Evolutionary conservation across 306 rosid genomes (phyloP).

Genomic region (Quercus parvula): DNA sequence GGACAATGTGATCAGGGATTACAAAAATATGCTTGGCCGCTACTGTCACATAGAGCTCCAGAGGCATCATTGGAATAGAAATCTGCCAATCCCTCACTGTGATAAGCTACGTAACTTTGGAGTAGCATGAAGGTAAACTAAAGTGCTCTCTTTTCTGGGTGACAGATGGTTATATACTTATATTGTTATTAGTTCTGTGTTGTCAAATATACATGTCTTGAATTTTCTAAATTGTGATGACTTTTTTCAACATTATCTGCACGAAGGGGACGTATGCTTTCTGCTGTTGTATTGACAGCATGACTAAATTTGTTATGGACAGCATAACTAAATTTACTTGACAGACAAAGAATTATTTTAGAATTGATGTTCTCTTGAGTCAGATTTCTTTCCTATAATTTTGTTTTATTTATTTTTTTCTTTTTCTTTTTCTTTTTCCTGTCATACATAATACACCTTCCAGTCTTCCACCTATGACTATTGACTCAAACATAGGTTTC

Average conservation of each 20-base stretch:
- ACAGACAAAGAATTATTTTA: not conserved
- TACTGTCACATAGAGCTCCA: slow-evolving; percentile 83
- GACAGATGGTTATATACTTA: not conserved
- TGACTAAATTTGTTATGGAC: not conserved
- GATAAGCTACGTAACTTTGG: slow-evolving; percentile 56
- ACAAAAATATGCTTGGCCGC: slow-evolving; percentile 62
- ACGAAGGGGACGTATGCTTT: not conserved
- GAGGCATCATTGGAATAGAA: slow-evolving; percentile 79
- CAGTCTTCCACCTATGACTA: not conserved
- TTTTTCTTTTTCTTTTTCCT: not conserved
- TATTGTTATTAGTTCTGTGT: not conserved
- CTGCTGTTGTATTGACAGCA: not conserved
- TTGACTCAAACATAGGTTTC: not conserved
- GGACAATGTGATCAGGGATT: slow-evolving; percentile 60
- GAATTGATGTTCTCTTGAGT: not conserved
- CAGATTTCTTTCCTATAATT: not conserved
- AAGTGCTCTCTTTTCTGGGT: not conserved
- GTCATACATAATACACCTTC: not conserved
- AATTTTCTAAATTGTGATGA: not conserved
- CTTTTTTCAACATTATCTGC: not conserved
- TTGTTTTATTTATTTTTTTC: not conserved
- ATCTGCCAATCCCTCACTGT: slow-evolving; percentile 78
- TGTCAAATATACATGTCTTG: not conserved
- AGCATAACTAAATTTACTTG: not conserved
- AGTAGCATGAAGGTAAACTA: slow-evolving; percentile 53